Conservation (phyloP, 805 yeast species). For the Cyberlindnera lachancei region DNA sequence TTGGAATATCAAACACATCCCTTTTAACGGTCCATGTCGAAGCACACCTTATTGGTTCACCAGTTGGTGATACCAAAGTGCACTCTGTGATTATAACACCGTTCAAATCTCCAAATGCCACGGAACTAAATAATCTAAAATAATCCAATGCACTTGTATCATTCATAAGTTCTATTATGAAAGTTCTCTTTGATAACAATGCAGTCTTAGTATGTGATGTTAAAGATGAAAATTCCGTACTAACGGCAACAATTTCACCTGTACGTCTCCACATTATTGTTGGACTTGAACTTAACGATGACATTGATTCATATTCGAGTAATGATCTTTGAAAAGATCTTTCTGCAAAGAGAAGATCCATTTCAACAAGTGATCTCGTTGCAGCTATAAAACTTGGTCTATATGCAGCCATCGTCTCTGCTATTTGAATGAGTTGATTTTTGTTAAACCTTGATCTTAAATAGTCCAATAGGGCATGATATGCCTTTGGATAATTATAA, state of each 20-base stretch:
- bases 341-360: slow-evolving; percentile 59
- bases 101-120: slow-evolving; percentile 41
- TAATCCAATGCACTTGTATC: slow-evolving; percentile 67
- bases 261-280: slow-evolving; percentile 82
- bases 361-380: slow-evolving; percentile 63
- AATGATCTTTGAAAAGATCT: slow-evolving; percentile 49
- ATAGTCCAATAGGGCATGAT: slow-evolving; percentile 75
- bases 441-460: slow-evolving; percentile 65
- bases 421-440: slow-evolving; percentile 55
- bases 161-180: slow-evolving; percentile 78
- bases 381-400: slow-evolving; percentile 75
- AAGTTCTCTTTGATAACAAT: slow-evolving; percentile 50
- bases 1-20: slow-evolving; percentile 78
- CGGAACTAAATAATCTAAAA: slow-evolving; percentile 55
- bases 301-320: slow-evolving; percentile 47
- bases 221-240: slow-evolving; percentile 64
- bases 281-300: slow-evolving; percentile 58
- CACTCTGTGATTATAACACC: slow-evolving; percentile 34
- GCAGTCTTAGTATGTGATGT: slow-evolving; percentile 57
- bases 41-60: slow-evolving; percentile 49
- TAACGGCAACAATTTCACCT: slow-evolving; percentile 75
- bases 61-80: slow-evolving; percentile 30
- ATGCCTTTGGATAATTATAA: slow-evolving; percentile 91
- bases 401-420: slow-evolving; percentile 40
- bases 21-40: slow-evolving; percentile 82